Conservation (phyloP, 2,329 filamentous ascomycete species). For the Penicillium concentricum region DNA sequence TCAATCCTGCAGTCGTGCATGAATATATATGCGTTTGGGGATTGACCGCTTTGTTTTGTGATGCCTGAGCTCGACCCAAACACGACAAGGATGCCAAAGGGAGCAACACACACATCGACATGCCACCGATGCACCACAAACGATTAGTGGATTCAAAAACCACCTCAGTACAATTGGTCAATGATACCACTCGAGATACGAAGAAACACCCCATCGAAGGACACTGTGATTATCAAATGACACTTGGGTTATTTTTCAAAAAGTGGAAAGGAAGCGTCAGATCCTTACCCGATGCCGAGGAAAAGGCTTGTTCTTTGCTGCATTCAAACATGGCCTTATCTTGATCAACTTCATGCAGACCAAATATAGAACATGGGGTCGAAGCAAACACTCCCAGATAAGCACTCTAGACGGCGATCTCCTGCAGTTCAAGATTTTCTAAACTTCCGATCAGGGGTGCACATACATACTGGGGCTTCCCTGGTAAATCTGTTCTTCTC, state of each 20-base stretch:
- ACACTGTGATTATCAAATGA: background rate
- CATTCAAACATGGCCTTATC: slow-evolving; percentile 6
- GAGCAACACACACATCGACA: background rate
- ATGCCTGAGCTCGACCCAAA: background rate
- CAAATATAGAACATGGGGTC: slow-evolving; percentile 23
- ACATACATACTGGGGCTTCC: background rate
- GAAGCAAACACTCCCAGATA: slow-evolving; percentile 7
- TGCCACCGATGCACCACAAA: background rate
- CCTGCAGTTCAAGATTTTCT: slow-evolving; percentile 13
- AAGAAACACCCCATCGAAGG: background rate
- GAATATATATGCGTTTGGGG: background rate
- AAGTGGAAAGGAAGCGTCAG: background rate
- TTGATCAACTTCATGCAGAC: slow-evolving; percentile 7
- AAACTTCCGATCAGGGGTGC: background rate
- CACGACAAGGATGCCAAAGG: background rate
- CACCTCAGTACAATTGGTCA: slow-evolving; percentile 2
- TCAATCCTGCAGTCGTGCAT: background rate
- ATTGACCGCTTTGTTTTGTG: background rate
- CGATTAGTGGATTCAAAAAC: background rate
- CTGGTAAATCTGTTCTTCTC: slow-evolving; percentile 16
- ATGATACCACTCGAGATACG: background rate
- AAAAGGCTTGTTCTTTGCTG: background rate
- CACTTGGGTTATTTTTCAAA: background rate
- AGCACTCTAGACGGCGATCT: slow-evolving; percentile 4
- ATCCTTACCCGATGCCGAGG: background rate